Base-by-base conservation (phyloP, 2,329 filamentous ascomycete species). In the Microdochium paspali region DNA sequence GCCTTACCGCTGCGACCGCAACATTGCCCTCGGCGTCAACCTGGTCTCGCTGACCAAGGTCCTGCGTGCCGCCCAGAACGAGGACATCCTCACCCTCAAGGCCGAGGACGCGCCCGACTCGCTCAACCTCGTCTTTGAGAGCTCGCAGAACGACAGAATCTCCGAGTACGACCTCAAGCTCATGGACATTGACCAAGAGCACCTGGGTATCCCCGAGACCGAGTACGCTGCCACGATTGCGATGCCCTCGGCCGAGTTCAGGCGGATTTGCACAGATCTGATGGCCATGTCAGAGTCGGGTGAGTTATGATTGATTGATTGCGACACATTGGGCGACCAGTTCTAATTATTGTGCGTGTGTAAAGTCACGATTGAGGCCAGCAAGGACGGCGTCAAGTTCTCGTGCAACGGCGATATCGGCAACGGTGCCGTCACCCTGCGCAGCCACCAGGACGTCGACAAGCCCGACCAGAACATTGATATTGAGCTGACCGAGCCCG, bases 161-260 rank as follows among this genome's bases (percentile, higher is more conserved):
- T 95, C 88, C 79, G 94, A 98, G 76, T 98, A 98, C 68, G 93
- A 98, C 69, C 87, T 98, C 71, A 98, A 98, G 79, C 83, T 98
- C 66, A 98, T 98, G 93, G 93, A 98, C 67, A 98, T 98, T 68
- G 93, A 98, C 71, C 94, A 98, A 74, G 93, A 98, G 78, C 93
- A 98, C 69, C 74, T 98, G 70, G 93, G 93, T 53, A 98, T 98
- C 60, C 93, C 93, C 15, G 91, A 98, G 61, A 98, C 94, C n/a
- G 93, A 98, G 62, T 98, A 98, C 64, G 86, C 90, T 32, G 87
- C 93, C 44, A 93, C 87, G 18, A 87, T 98, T 54, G 75, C 79
- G 47, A 90, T 98, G 88, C 91, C 93, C 13, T 82, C 87, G 28
- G 66, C 74, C 44, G 93, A 98, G 71, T 97, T 98, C 71, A 85